Conservation (phyloP, 805 yeast genomes). For the Kazachstania psychrophila region DNA sequence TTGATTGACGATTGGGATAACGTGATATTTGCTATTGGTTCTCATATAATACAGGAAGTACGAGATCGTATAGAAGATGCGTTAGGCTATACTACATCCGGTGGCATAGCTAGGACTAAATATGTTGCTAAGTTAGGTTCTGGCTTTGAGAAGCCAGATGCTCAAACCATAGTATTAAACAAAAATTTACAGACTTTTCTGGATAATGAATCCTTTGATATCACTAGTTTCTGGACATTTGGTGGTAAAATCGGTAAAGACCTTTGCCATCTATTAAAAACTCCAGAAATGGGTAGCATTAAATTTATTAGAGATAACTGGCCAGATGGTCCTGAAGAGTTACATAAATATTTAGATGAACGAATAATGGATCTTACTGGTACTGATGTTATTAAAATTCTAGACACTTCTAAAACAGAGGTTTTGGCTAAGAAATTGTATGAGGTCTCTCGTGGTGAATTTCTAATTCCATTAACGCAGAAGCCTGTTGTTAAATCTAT, state of each 20-base stretch:
- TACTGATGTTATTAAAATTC: constrained; percentile 7
- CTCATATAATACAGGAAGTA: constrained; percentile 45
- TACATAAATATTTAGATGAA: constrained; percentile 14
- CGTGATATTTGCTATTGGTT: constrained; percentile 55
- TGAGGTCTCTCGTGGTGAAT: constrained; percentile 56
- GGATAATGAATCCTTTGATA: constrained; percentile 39
- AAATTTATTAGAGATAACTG: constrained; percentile 43
- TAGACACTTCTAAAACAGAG: constrained; percentile 36
- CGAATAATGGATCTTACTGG: constrained; percentile 1
- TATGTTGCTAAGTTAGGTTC: constrained; percentile 81
- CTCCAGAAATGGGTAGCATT: constrained; percentile 42
- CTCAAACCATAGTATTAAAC: constrained; percentile 66
- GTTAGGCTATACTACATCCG: constrained; percentile 79
- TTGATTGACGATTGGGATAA: constrained; percentile 69
- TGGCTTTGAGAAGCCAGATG: constrained; percentile 74
- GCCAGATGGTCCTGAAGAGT: constrained; percentile 32
- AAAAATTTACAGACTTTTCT: constrained; percentile 44
- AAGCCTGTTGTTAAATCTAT: constrained; percentile 68
- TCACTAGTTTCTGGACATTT: constrained; percentile 77
- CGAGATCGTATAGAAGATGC: constrained; percentile 43
- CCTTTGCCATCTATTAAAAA: constrained; percentile 40
- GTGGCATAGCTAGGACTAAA: constrained; percentile 74
- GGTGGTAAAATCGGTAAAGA: constrained; percentile 82
- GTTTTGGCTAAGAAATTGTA: constrained; percentile 47
- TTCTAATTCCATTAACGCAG: constrained; percentile 43